These are phyloP conservation scores for Podila epigama DNA, from an alignment of 192 early-diverging fungal species.

Conservation along the genomic window DNA sequence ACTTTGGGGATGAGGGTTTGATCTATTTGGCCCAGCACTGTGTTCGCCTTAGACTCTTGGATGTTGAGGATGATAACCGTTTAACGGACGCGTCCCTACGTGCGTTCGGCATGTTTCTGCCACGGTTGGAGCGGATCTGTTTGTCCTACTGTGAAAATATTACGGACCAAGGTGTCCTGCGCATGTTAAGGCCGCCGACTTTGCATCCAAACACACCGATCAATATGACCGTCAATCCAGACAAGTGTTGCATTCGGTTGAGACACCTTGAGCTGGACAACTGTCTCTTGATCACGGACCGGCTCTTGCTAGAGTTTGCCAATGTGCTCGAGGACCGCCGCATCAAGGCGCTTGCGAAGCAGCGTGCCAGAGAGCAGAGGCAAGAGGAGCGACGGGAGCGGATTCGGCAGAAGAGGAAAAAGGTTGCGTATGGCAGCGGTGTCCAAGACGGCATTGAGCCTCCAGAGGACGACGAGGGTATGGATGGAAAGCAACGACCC, in stretches of 20 bases:
- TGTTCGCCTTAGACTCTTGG: slow-evolving; percentile 9
- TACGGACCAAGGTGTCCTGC: slow-evolving; percentile 37
- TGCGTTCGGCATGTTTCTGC: slow-evolving; percentile 45
- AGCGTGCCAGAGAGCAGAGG: slow-evolving; percentile 24
- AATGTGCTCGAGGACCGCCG: slow-evolving; percentile 44
- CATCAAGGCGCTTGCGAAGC: slow-evolving; percentile 7
- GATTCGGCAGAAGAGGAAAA: slow-evolving; percentile 17
- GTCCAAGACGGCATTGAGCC: background rate
- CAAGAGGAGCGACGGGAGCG: slow-evolving; percentile 26
- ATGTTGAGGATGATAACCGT: slow-evolving; percentile 25
- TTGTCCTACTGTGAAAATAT: slow-evolving; percentile 44
- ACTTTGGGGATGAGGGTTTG: slow-evolving; percentile 52
- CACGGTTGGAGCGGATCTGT: slow-evolving; percentile 31
- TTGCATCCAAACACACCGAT: slow-evolving; percentile 31
- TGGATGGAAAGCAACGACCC: no score
- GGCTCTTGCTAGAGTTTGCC: slow-evolving; percentile 53
- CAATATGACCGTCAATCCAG: background rate
- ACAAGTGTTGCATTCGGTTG: slow-evolving; percentile 31
- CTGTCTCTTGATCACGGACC: slow-evolving; percentile 54
- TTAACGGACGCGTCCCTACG: slow-evolving; percentile 46
- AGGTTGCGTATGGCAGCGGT: background rate
- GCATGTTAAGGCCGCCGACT: slow-evolving; percentile 22
- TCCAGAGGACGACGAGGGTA: background rate
- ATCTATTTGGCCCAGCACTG: slow-evolving; percentile 36
- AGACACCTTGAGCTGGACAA: slow-evolving; percentile 56